Evolutionary conservation across 116 monocot species (phyloP), one percentile per base, ranked within the genome.

Genomic region (Papilionanthe hybrid): DNA sequence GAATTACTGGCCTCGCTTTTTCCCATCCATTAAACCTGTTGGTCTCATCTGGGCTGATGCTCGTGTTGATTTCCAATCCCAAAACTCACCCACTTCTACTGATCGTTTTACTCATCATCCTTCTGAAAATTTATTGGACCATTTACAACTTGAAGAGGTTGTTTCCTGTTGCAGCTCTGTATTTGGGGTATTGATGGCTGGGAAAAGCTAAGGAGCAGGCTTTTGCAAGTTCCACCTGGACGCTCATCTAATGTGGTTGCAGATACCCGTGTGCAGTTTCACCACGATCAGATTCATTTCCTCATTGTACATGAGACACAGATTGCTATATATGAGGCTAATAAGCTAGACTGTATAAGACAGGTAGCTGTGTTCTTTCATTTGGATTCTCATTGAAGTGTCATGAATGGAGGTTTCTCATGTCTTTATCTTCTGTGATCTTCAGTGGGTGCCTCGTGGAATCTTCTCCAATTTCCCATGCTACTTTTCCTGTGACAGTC

Each of bases 361-460:
- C 93, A 90, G 89, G 93, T 93, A 79, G 41, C 44, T 42, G 44
- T 28, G 44, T 28, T 15, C 42, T 42, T 22, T 41, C 60, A 22
- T 20, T 69, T 69, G 30, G 13, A 69, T 69, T 15, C 17, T 11
- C 5, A 32, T 37, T 69, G 3, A 69, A 22, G 69, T 29, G 25
- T 60, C 22, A 75, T 77, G 5, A 11, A 8, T 17, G 60, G n/a
- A 45, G 5, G 45, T 58, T 19, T 55, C 22, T 23, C 15, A 57
- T 1, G 25, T 8, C 11, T 43, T 47, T 74, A n/a, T 72, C 78
- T 7, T 20, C n/a, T 60, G 42, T 50, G 32, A 72, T 72, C 44
- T 86, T 80, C 87, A 94, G 94, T 94, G 94, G 94, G 48, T 89
- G 72, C 90, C 90, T 8, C 88, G 88, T n/a, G 79, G 90, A 88